Evolutionary conservation across 306 rosid species (phyloP).

Genomic region (Ormosia emarginata): DNA sequence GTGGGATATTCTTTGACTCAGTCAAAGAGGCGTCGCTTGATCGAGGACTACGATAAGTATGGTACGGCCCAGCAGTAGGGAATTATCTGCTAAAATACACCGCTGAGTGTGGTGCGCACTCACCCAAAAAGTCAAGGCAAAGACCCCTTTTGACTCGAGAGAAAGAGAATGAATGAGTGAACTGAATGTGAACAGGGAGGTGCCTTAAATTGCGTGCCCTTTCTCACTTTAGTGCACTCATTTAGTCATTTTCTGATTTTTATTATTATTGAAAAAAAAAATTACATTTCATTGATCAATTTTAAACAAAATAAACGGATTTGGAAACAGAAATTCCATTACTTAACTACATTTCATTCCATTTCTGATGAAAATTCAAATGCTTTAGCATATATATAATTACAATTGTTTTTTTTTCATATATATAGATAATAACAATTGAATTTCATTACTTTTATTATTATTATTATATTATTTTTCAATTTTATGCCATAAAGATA

Average conservation of each 20-base stretch:
- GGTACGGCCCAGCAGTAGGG: constrained; percentile 9
- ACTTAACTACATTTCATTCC: too few species aligned
- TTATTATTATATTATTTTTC: too few species aligned
- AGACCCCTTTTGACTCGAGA: constrained; percentile 38
- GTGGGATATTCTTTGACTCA: background rate
- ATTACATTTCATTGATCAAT: too few species aligned
- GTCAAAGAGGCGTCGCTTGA: background rate
- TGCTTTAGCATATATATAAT: too few species aligned
- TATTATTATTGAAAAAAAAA: background rate
- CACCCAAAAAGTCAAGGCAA: constrained; percentile 18
- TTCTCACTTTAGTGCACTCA: background rate
- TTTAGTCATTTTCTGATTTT: background rate
- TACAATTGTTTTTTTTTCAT: too few species aligned
- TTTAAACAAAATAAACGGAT: too few species aligned
- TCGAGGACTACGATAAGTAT: constrained; percentile 7
- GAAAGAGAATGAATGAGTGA: background rate
- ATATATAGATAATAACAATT: too few species aligned
- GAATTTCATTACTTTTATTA: too few species aligned
- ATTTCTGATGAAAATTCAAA: too few species aligned
- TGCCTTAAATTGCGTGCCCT: constrained; percentile 70
- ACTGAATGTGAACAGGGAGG: background rate
- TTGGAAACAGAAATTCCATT: too few species aligned
- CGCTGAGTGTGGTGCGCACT: background rate
- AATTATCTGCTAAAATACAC: constrained; percentile 4
- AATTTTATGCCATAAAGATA: too few species aligned